Evolutionary conservation across 805 yeast species (phyloP).

Genomic region (Tetrapisispora fleetii): DNA sequence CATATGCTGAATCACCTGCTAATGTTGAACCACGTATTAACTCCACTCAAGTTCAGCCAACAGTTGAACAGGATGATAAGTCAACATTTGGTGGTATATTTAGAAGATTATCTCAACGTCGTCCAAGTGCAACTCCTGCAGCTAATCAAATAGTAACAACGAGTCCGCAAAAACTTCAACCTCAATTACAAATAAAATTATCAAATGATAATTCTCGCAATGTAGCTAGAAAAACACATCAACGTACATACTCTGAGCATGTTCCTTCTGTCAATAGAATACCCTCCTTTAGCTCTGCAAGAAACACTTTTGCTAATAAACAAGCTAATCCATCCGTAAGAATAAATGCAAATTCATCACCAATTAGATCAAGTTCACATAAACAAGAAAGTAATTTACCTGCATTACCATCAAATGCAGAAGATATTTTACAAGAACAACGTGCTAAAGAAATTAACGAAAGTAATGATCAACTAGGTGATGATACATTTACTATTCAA

Average conservation of each 20-base stretch:
- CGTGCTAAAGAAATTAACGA: conserved; percentile 16
- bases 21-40: conserved; percentile 32
- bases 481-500: conserved; percentile 2
- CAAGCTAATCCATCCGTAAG: neutral
- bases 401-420: conserved; percentile 30
- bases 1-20: conserved; percentile 16
- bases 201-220: conserved; percentile 3
- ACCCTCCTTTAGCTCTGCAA: conserved; percentile 26
- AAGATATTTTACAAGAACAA: conserved; percentile 25
- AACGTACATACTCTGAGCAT: conserved; percentile 34
- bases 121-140: conserved; percentile 6
- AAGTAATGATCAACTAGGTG: conserved; percentile 13
- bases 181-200: conserved; percentile 8
- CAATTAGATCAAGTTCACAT: conserved; percentile 22
- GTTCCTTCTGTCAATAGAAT: conserved; percentile 19
- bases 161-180: conserved; percentile 6
- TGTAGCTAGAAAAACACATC: conserved; percentile 19
- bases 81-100: conserved; percentile 27
- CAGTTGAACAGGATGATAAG: conserved; percentile 16
- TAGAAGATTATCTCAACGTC: conserved; percentile 29
- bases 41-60: conserved; percentile 28
- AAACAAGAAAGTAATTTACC: conserved; percentile 22
- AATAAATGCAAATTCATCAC: conserved; percentile 5
- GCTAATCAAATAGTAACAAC: conserved; percentile 4
- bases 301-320: neutral